These are phyloP conservation scores for Avicennia marina DNA, from an alignment of 257 asterid species.

Conservation along the genomic window DNA sequence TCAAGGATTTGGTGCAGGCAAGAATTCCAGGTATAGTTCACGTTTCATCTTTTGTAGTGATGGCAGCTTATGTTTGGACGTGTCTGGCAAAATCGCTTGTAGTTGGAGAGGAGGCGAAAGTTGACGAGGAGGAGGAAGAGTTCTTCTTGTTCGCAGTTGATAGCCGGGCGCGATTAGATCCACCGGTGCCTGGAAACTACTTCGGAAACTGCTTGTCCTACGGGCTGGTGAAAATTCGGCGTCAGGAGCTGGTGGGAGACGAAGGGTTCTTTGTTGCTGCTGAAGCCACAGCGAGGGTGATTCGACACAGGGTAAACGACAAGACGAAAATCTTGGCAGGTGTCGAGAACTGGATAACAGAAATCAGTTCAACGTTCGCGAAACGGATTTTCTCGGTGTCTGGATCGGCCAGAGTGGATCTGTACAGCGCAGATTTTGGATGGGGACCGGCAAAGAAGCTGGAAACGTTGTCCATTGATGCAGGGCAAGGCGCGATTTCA, in stretches of 20 bases:
- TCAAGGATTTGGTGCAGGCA: constrained; percentile 30
- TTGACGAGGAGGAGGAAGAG: neutral
- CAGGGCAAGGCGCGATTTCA: constrained; percentile 13
- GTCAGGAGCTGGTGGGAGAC: constrained; percentile 5
- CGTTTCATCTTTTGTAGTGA: constrained; percentile 34
- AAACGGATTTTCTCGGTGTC: constrained; percentile 1
- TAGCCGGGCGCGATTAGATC: constrained; percentile 18
- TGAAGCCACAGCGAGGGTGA: constrained; percentile 11
- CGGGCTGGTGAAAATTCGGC: constrained; percentile 9
- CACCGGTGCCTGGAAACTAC: constrained; percentile 25
- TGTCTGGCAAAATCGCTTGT: constrained; percentile 26
- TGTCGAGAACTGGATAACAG: constrained; percentile 7
- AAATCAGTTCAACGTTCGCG: neutral
- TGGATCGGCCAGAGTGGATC: constrained; percentile 32
- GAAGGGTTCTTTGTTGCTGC: constrained; percentile 30
- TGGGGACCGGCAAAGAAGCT: constrained; percentile 31
- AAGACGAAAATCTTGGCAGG: constrained; percentile 13
- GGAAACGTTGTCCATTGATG: constrained; percentile 27
- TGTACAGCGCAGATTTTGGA: constrained; percentile 37
- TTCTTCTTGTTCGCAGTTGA: constrained; percentile 29
- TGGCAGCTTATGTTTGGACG: constrained; percentile 36
- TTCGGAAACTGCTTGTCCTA: constrained; percentile 22
- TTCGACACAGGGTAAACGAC: constrained; percentile 15
- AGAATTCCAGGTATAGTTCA: constrained; percentile 8
- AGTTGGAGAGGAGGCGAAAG: neutral